These are phyloP conservation scores for Exsudoporus frostii DNA, from an alignment of 768 basidiomycete genomes.

Conservation along the genomic window DNA sequence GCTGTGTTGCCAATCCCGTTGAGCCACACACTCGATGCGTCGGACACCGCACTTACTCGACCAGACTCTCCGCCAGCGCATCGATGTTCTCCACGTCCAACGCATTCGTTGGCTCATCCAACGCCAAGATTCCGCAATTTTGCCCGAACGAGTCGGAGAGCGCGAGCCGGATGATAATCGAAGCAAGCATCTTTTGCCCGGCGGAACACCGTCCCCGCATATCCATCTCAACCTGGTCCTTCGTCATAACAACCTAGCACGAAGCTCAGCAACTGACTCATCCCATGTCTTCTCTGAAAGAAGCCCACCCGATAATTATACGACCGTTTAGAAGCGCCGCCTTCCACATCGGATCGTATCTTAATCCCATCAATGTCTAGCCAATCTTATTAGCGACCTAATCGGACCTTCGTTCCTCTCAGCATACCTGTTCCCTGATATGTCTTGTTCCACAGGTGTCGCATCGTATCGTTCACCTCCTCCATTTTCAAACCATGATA, in stretches of 20 bases:
- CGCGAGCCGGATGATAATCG: slow-evolving; percentile 95
- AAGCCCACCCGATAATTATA: slow-evolving; percentile 91
- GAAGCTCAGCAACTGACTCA: slow-evolving; percentile 15
- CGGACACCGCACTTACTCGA: slow-evolving; percentile 64
- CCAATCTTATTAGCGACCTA: slow-evolving; percentile 9
- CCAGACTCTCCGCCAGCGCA: slow-evolving; percentile 85
- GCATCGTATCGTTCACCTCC: slow-evolving; percentile 98
- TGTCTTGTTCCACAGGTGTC: slow-evolving; percentile 96
- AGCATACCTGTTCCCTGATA: slow-evolving; percentile 92
- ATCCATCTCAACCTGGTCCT: slow-evolving; percentile 99
- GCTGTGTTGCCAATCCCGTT: slow-evolving; percentile 36
- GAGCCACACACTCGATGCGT: neutral
- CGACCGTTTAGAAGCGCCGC: slow-evolving; percentile 82
- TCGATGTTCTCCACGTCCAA: slow-evolving; percentile 95
- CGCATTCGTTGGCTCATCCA: slow-evolving; percentile 98
- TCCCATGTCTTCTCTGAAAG: slow-evolving; percentile 1
- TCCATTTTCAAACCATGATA: slow-evolving; percentile 98
- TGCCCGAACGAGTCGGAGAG: slow-evolving; percentile 97
- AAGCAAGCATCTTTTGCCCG: slow-evolving; percentile 98
- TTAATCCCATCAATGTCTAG: slow-evolving; percentile 97
- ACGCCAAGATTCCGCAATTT: slow-evolving; percentile 94
- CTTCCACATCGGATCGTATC: slow-evolving; percentile 91
- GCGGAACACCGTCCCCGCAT: slow-evolving; percentile 99
- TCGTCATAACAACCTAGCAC: slow-evolving; percentile 92
- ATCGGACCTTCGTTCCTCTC: neutral